Evolutionary conservation across 1,139 yeast genomes (phyloP), one percentile per base, ranked within the genome.

Genomic region (Zygoascus meyerae): DNA sequence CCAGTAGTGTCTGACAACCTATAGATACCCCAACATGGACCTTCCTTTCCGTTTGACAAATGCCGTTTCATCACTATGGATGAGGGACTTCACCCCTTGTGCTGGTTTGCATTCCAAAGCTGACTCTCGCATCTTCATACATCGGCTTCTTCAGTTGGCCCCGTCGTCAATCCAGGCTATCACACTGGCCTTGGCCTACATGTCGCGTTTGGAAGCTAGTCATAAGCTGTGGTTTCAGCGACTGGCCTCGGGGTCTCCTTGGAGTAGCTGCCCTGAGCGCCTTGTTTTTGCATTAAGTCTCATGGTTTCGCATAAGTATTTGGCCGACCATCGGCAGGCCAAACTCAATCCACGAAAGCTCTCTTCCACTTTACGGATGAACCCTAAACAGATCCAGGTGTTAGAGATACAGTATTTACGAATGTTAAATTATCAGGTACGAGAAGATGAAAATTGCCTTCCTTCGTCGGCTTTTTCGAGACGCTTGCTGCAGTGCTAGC

Each of bases 241-340:
- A 29, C n/a, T 21, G 12, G 29, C 18, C 10, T 9, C n/a, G 9
- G 39, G 30, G 18, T 17, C 39, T 29, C 30, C 39, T 14, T 35
- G 39, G 39, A n/a, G 21, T 35, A 11, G 9, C 5, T 29, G 39
- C 8, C 15, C 12, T 2, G 30, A 21, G 29, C 21, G 21, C 18
- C 14, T 35, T 3, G 39, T 15, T 17, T 35, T 35, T 21, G 29
- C 30, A 4, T 10, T 35, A n/a, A 35, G 39, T 18, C 39, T 35
- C 29, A 35, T 35, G 39, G 12, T 35, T 6, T 11, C 39, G 3
- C 39, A 35, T 7, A 35, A 35, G 12, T 35, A 35, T 35, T 14
- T 35, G 39, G 21, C 16, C 9, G 39, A 35, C 30, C 39, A 35
- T 14, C 30, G 29, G 5, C 30, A 26, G 12, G 12, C 39, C 9